Conservation (phyloP, 2,329 filamentous ascomycete genomes). For the Clarireedia homoeocarpa region DNA sequence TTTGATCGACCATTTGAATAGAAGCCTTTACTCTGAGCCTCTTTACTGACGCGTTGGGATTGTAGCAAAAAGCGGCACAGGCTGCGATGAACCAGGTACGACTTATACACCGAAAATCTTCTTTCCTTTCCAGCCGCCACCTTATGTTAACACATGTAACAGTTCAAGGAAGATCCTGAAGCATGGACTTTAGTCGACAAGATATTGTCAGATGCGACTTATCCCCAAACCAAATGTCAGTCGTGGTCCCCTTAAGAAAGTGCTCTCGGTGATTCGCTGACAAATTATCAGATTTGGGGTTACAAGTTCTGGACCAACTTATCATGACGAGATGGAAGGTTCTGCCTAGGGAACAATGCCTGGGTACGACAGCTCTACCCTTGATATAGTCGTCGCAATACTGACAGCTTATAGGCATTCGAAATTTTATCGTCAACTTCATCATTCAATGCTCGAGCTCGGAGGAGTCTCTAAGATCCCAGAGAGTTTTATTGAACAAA, state of each 20-base stretch:
- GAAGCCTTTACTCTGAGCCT: slow-evolving; percentile 3
- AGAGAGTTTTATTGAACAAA: slow-evolving; percentile 93
- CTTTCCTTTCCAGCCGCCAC: slow-evolving; percentile 1
- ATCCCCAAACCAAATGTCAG: slow-evolving; percentile 94
- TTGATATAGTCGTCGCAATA: background rate
- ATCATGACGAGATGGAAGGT: slow-evolving; percentile 99
- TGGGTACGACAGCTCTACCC: slow-evolving; percentile 48
- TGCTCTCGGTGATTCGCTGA: slow-evolving; percentile 12
- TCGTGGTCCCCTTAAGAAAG: slow-evolving; percentile 16
- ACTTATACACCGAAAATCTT: slow-evolving; percentile 16
- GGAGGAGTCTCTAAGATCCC: slow-evolving; percentile 76
- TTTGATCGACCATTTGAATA: slow-evolving; percentile 10
- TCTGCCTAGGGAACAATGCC: slow-evolving; percentile 88
- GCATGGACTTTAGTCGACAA: slow-evolving; percentile 96
- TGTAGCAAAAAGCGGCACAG: slow-evolving; percentile 92
- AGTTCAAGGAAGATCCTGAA: slow-evolving; percentile 99
- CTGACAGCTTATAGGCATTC: slow-evolving; percentile 61
- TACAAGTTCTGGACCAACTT: slow-evolving; percentile 96
- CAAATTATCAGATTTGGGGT: slow-evolving; percentile 62
- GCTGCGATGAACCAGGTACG: slow-evolving; percentile 85
- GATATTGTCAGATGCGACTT: slow-evolving; percentile 86
- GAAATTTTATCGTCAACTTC: slow-evolving; percentile 98
- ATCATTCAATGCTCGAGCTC: slow-evolving; percentile 90
- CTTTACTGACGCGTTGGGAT: slow-evolving; percentile 34
- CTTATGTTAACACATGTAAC: slow-evolving; percentile 19